phyloP scores from a whole-genome alignment of 768 basidiomycete species.

The Hysterangium stoloniferum region DNA sequence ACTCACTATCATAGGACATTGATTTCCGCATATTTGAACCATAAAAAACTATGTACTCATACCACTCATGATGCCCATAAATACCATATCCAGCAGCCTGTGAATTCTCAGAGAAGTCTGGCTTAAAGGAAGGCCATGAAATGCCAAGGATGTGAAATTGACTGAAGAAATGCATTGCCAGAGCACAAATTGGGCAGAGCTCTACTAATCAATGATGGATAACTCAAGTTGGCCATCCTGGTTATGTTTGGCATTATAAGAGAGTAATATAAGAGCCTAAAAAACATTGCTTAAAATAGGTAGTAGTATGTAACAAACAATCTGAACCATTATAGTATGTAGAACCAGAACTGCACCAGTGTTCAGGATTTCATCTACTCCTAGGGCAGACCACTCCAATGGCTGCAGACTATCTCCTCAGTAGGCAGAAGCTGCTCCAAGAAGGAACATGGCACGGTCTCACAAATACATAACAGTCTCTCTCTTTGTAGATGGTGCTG shows the following conservation, averaged over 20 bases:
- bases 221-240: constrained; percentile 26
- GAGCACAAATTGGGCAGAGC: constrained; percentile 24
- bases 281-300: not conserved
- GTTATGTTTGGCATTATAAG: not conserved
- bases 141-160: constrained; percentile 23
- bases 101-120: constrained; percentile 19
- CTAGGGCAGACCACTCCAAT: not conserved
- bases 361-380: not conserved
- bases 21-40: constrained; percentile 1
- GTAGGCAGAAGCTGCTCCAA: not conserved
- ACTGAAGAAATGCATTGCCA: constrained; percentile 23
- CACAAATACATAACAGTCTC: not conserved
- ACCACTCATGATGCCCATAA: constrained; percentile 26
- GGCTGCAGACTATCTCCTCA: not conserved
- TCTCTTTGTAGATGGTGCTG: not conserved
- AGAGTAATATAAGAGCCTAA: not conserved
- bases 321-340: not conserved
- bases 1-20: constrained; percentile 26
- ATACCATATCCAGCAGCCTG: constrained; percentile 17
- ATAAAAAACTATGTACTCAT: constrained; percentile 20
- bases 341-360: not conserved
- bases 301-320: not conserved
- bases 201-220: constrained; percentile 23
- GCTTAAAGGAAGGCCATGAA: constrained; percentile 15
- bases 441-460: not conserved